These are phyloP conservation scores for Saccharomycodes ludwigii DNA, from an alignment of 805 yeast genomes.

Conservation along the genomic window DNA sequence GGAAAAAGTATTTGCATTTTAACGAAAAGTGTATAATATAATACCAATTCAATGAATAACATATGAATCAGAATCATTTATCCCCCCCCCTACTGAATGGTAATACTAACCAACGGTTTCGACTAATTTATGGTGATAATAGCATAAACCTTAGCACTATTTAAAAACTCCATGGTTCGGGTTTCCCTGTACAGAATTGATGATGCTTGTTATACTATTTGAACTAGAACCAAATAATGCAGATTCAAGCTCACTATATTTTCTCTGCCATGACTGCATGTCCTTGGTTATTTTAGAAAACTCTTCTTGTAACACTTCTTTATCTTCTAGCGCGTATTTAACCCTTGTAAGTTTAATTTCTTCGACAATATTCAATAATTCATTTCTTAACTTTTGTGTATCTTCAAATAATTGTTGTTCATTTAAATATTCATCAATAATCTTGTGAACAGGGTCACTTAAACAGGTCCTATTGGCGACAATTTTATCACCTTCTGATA, in stretches of 20 bases:
- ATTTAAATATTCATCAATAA: conserved; percentile 10
- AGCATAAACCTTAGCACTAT: too few relatives aligned
- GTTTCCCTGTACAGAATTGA: too few relatives aligned
- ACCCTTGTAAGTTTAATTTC: conserved; percentile 21
- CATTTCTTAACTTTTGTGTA: conserved; percentile 7
- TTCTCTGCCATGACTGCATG: conserved; percentile 19
- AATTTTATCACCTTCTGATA: conserved; percentile 11
- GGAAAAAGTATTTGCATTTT: too few relatives aligned
- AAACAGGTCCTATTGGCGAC: not conserved
- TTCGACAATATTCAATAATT: conserved; percentile 15
- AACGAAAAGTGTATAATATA: too few relatives aligned
- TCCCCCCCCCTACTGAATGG: too few relatives aligned
- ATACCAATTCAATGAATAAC: too few relatives aligned
- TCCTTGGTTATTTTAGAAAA: conserved; percentile 15
- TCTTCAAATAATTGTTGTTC: conserved; percentile 9
- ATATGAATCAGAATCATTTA: too few relatives aligned
- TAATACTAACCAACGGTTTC: too few relatives aligned
- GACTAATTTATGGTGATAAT: too few relatives aligned
- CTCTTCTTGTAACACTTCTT: conserved; percentile 14
- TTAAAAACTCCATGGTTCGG: too few relatives aligned
- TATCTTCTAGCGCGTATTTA: conserved; percentile 19
- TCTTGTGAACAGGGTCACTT: not conserved
- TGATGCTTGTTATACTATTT: conserved; percentile 18
- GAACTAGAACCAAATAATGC: conserved; percentile 21
- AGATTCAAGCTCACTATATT: conserved; percentile 19